phyloP scores from a whole-genome alignment of 2,329 filamentous ascomycete species.

The Claviceps purpurea region DNA sequence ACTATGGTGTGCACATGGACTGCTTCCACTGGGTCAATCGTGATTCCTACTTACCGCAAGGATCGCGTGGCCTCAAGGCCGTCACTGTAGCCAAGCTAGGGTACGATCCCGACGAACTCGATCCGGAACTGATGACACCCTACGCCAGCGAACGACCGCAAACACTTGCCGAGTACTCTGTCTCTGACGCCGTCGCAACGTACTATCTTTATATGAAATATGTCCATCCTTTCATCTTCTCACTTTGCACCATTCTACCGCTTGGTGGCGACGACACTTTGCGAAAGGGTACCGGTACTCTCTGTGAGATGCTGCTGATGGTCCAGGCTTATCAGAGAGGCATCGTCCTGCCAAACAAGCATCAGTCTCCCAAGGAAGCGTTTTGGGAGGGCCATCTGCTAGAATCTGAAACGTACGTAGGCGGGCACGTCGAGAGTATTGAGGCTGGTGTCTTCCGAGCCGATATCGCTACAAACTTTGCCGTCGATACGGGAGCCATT shows the following conservation, averaged over 20 bases:
- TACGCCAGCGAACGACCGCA: slow-evolving; percentile 84
- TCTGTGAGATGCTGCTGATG: slow-evolving; percentile 99
- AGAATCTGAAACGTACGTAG: slow-evolving; percentile 95
- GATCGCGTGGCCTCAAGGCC: slow-evolving; percentile 91
- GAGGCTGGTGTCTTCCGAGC: slow-evolving; percentile 94
- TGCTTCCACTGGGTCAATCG: slow-evolving; percentile 98
- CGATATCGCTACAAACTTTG: slow-evolving; percentile 90
- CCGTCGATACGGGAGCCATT: slow-evolving; percentile 74
- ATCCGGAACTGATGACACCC: slow-evolving; percentile 93
- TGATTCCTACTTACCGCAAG: slow-evolving; percentile 94
- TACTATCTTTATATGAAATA: slow-evolving; percentile 99
- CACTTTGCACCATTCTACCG: slow-evolving; percentile 89
- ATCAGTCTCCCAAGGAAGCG: slow-evolving; percentile 75
- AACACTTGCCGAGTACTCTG: slow-evolving; percentile 91
- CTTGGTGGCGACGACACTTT: slow-evolving; percentile 85
- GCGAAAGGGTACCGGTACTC: slow-evolving; percentile 89
- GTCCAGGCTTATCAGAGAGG: slow-evolving; percentile 88
- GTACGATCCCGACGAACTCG: slow-evolving; percentile 94
- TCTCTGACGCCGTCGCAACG: slow-evolving; percentile 95
- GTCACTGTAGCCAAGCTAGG: slow-evolving; percentile 96
- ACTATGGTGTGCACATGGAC: slow-evolving; percentile 96
- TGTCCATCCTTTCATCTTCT: slow-evolving; percentile 99
- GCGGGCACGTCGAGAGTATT: slow-evolving; percentile 97
- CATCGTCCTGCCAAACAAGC: slow-evolving; percentile 93
- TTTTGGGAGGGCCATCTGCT: slow-evolving; percentile 96